These are phyloP conservation scores for Leishmania gerbilli DNA, from an alignment of 208 protist genomes.

Conservation along the genomic window DNA sequence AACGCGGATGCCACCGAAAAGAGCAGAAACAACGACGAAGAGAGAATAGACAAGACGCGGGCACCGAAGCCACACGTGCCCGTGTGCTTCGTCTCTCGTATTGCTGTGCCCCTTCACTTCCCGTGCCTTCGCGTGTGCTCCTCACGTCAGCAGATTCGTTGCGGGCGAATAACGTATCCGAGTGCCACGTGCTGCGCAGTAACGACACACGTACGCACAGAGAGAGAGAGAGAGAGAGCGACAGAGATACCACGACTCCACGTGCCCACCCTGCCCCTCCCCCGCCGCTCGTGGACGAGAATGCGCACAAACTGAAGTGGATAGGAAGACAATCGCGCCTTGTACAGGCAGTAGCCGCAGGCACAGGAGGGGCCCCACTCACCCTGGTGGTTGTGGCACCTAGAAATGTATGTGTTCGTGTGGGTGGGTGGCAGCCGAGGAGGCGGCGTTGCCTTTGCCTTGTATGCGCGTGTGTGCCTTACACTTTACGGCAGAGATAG, in stretches of 20 bases:
- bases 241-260: neutral
- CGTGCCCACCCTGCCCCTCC: neutral
- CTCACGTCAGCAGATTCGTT: too few relatives aligned
- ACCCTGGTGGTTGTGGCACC: neutral
- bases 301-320: neutral
- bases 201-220: neutral
- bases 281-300: neutral
- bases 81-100: too few relatives aligned
- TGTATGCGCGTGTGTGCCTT: neutral
- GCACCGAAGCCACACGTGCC: too few relatives aligned
- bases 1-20: neutral
- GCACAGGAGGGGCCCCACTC: neutral
- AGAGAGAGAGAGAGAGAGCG: neutral
- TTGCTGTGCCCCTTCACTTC: too few relatives aligned
- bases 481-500: neutral
- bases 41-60: too few relatives aligned
- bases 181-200: neutral
- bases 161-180: too few relatives aligned
- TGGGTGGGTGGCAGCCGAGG: neutral
- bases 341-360: neutral
- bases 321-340: neutral
- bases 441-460: neutral
- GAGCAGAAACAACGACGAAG: too few relatives aligned
- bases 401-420: neutral
- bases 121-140: too few relatives aligned